phyloP scores from a whole-genome alignment of 768 basidiomycete species.

The Hydnum rufescens region DNA sequence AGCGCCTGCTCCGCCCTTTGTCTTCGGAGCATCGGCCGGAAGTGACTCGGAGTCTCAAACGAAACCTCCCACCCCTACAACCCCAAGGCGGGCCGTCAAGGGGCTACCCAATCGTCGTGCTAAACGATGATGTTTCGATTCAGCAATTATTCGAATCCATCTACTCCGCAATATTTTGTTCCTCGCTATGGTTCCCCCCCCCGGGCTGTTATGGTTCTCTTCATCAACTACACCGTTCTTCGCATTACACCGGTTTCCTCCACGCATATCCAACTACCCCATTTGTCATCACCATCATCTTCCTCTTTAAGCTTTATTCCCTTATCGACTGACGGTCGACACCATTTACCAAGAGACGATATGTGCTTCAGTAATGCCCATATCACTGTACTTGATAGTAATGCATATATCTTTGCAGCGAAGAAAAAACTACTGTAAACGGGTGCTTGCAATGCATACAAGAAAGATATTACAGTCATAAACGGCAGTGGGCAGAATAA shows the following conservation, averaged over 20 bases:
- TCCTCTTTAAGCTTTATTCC: background rate
- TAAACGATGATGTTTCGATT: background rate
- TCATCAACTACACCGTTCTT: no score
- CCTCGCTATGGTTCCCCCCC: background rate
- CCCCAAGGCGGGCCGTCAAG: background rate
- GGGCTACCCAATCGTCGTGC: background rate
- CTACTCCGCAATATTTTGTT: no score
- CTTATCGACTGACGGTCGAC: slow-evolving; percentile 1
- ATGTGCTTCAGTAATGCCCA: background rate
- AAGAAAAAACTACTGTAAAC: background rate
- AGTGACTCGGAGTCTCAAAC: background rate
- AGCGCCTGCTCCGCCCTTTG: background rate
- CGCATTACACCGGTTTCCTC: no score
- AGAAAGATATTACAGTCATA: background rate
- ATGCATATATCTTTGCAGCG: background rate
- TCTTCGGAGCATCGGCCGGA: background rate
- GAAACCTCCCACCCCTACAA: background rate
- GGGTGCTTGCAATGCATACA: background rate
- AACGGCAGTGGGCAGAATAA: background rate
- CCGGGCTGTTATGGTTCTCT: background rate
- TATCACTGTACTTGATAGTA: background rate
- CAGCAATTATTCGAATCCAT: no score
- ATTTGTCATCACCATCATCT: background rate
- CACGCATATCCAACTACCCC: no score
- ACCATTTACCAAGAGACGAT: background rate